phyloP scores from a whole-genome alignment of 345 rosid genomes.

The Kandelia obovata region DNA sequence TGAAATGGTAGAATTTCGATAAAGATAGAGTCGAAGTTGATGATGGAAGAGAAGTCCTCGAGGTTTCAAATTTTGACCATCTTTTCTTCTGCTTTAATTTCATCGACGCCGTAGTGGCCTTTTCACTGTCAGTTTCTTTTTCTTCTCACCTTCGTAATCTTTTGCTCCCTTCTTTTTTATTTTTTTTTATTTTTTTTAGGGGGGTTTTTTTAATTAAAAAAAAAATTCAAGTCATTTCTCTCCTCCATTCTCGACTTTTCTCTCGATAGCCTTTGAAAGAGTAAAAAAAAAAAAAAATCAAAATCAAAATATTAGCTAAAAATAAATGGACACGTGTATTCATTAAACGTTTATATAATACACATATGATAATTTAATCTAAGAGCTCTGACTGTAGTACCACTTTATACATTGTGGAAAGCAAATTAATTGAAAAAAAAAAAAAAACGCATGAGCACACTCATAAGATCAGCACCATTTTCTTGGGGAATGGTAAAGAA shows the following conservation, averaged over 20 bases:
- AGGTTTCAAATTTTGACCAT: conserved; percentile 63
- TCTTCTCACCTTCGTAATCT: background rate
- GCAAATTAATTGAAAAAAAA: conserved; percentile 9
- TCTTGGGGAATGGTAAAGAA: conserved; percentile 76
- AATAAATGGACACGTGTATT: no score
- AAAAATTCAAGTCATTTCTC: no score
- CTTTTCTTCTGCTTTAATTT: conserved; percentile 40
- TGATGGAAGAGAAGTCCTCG: conserved; percentile 50
- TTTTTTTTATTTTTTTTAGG: background rate
- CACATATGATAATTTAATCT: no score
- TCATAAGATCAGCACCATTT: conserved; percentile 32
- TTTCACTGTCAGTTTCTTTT: conserved; percentile 43
- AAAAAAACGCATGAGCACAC: background rate
- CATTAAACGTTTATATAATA: no score
- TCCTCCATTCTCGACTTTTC: no score
- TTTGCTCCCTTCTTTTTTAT: background rate
- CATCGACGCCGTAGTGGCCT: conserved; percentile 33
- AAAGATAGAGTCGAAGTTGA: conserved; percentile 44
- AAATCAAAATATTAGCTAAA: no score
- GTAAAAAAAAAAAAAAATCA: no score
- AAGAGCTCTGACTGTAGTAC: no score
- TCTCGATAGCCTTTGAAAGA: no score
- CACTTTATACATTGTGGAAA: background rate
- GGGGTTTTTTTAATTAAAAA: background rate
- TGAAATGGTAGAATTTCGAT: conserved; percentile 34